Conservation (phyloP, 2,329 filamentous ascomycete species). For the Dryadomyces quercivorus region DNA sequence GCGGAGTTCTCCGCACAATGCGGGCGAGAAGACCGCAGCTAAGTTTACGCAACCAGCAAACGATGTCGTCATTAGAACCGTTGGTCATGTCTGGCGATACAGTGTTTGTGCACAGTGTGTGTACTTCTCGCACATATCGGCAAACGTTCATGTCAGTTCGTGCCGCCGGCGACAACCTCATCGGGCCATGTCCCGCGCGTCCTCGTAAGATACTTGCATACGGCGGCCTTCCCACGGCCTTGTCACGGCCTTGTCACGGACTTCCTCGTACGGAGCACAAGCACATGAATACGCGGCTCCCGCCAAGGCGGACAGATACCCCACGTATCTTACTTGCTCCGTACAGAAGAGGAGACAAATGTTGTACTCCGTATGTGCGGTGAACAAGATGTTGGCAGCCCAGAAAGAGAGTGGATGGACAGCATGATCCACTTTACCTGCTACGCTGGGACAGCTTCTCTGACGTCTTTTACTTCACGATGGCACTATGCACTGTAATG, state of each 20-base stretch:
- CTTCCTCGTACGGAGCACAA: no score
- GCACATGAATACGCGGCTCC: no score
- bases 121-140: not conserved
- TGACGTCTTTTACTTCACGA: not conserved
- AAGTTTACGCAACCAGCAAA: no score
- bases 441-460: not conserved
- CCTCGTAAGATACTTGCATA: not conserved
- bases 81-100: not conserved
- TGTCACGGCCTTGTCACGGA: no score
- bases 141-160: not conserved
- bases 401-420: not conserved
- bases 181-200: not conserved
- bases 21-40: no score
- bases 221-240: no score
- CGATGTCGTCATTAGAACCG: not conserved
- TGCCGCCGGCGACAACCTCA: not conserved
- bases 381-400: not conserved
- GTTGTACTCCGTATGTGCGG: no score
- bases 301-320: no score
- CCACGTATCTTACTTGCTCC: no score
- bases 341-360: no score
- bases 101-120: not conserved
- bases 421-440: not conserved
- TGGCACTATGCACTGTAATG: not conserved
- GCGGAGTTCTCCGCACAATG: no score